Base-by-base conservation (phyloP, 2,329 filamentous ascomycete species). In the Leptographium flavum region DNA sequence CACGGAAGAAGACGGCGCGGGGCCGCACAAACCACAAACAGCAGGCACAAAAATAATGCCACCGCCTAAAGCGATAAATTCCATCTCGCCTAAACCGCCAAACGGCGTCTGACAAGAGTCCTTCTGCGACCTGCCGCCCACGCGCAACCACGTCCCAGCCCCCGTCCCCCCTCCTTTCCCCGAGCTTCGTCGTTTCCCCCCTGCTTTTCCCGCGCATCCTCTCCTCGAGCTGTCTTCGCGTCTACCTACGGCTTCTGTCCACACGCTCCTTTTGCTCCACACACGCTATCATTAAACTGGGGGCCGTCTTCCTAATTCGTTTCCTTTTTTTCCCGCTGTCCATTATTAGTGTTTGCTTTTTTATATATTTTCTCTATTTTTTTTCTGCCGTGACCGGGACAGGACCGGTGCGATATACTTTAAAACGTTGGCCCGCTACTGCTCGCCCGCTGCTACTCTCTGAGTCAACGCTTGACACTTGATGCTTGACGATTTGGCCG, bases 1-100 rank as follows among this genome's bases (percentile, higher is more conserved):
- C 19, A 45, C 43, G 43, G 43, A 39, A 15, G 43, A 40, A 32
- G 43, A 45, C 36, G 37, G 36, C 37, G 37, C 43, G 43, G 37
- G 37, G 37, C 43, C 28, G 37, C 28, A 33, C 37, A 15, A 31
- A 45, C 14, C 21, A 17, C 31, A 25, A 17, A 27, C 14, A 27
- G 37, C 39, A 23, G 19, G 13, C 14, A 37, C 32, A 32, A 31
- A 31, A 39, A 45, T 36, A 15, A 17, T 22, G 19, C 19, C 35
- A 44, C 42, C 39, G 27, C 27, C 39, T n/a, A 14, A n/a, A 17
- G 11, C 5, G 9, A 13, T 22, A 41, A 32, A 36, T 8, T 19
- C 10, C 35, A 17, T n/a, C n/a, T n/a, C n/a, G n/a, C n/a, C n/a
- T n/a, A n/a, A n/a, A n/a, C n/a, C n/a, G n/a, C n/a, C n/a, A n/a